Base-by-base conservation (phyloP, 495 filamentous ascomycete species). In the Podospora comata region DNA sequence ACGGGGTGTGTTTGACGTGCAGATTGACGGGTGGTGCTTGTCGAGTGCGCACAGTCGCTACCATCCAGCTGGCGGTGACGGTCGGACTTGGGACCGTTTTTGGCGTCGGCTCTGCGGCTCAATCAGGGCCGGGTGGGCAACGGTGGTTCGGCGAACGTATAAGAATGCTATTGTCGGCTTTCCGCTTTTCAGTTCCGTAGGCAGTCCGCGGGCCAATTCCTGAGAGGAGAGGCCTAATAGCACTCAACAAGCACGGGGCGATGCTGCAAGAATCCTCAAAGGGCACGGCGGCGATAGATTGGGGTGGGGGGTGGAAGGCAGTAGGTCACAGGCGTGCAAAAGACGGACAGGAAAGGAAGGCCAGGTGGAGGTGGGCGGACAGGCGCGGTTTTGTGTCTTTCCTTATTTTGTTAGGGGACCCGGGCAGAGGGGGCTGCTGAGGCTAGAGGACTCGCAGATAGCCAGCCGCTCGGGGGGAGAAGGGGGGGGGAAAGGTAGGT, bases 321-420 rank as follows among this genome's bases (percentile, higher is more conserved):
- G 16, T 18, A n/a, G 18, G 15, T n/a, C 54, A 57, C 18, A 57
- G 20, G 18, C 16, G 27, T 30, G 5, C 34, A 23, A 23, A 32
- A 32, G 48, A 20, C 39, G n/a, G 54, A 57, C 18, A 57, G 54
- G 54, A 23, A 57, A 57, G 54, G 54, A 5, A 57, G 57, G 55
- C 53, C 26, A 61, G 26, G 55, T 60, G 5, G 69, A 65, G 61
- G 69, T 54, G 65, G 62, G 66, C 58, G 63, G 28, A 28, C 60
- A 62, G 11, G 62, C 18, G 65, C 59, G 69, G 66, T 71, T 71
- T 71, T 71, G 69, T 60, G 66, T 71, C 62, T 71, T 70, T 67
- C 65, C 69, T 70, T 65, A 60, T 70, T 67, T 63, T 70, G 69
- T 53, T 53, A 65, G 58, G 62, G 60, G 20, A 18, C 15, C 27